Conservation (phyloP, 306 rosid genomes). For the Vicia faba region DNA sequence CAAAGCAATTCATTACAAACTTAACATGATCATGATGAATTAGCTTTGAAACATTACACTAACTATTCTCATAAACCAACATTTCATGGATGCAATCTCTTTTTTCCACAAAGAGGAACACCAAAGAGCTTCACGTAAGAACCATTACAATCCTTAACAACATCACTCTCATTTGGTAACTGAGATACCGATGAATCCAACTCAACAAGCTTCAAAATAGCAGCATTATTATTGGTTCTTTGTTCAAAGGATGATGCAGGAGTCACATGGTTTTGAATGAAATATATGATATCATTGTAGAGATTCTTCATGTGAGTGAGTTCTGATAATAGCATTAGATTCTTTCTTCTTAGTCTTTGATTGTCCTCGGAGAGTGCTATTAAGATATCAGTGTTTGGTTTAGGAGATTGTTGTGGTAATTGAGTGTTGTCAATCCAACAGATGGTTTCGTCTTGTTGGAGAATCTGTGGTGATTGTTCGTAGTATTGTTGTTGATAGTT, state of each 20-base stretch:
- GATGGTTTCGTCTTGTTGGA: constrained; percentile 45
- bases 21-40: not conserved
- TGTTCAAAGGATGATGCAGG: constrained; percentile 51
- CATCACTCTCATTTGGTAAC: constrained; percentile 17
- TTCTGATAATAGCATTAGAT: constrained; percentile 71
- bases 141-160: constrained; percentile 22
- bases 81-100: constrained; percentile 56
- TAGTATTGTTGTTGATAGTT: constrained; percentile 55
- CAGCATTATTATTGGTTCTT: constrained; percentile 21
- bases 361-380: constrained; percentile 69
- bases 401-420: constrained; percentile 37
- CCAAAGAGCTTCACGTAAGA: constrained; percentile 61
- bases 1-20: not conserved
- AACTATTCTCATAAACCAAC: constrained; percentile 23
- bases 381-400: constrained; percentile 45
- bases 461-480: constrained; percentile 38
- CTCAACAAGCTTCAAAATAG: constrained; percentile 48
- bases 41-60: not conserved
- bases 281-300: constrained; percentile 74
- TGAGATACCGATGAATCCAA: constrained; percentile 50
- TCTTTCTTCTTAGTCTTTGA: constrained; percentile 66
- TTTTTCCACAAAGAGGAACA: constrained; percentile 59
- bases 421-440: constrained; percentile 44
- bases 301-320: constrained; percentile 79
- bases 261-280: constrained; percentile 75